Conservation (phyloP, 768 basidiomycete species). For the Leccinellum albellum region DNA sequence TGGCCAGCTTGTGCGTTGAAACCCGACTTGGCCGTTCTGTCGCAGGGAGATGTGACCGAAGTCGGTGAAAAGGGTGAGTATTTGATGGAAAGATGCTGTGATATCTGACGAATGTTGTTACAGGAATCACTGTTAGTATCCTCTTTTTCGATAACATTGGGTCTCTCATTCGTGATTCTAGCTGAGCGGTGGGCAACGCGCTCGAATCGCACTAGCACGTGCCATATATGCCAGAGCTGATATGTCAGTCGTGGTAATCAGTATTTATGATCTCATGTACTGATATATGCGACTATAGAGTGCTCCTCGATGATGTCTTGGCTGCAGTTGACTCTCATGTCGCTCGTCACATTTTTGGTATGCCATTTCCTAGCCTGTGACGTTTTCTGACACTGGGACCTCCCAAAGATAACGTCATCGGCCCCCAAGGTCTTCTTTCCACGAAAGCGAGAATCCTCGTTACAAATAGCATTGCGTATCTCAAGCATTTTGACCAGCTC, state of each 20-base stretch:
- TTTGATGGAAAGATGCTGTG: not conserved
- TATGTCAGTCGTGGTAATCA: slow-evolving; percentile 46
- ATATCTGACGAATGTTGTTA: not conserved
- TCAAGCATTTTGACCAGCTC: slow-evolving; percentile 72
- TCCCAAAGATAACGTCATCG: slow-evolving; percentile 72
- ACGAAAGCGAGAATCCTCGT: slow-evolving; percentile 82
- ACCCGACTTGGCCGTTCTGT: slow-evolving; percentile 74
- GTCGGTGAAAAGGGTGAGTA: slow-evolving; percentile 77
- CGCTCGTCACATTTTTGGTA: slow-evolving; percentile 81
- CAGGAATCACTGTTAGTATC: slow-evolving; percentile 54
- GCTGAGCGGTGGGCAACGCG: slow-evolving; percentile 82
- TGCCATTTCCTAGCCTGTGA: not conserved
- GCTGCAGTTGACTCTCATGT: slow-evolving; percentile 87
- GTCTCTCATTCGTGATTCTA: slow-evolving; percentile 26
- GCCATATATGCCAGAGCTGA: slow-evolving; percentile 92
- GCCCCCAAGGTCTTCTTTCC: slow-evolving; percentile 76
- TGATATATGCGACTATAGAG: slow-evolving; percentile 33
- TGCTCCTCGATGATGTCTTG: slow-evolving; percentile 87
- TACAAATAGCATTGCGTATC: slow-evolving; percentile 84
- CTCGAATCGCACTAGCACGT: slow-evolving; percentile 78
- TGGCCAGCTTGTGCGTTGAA: slow-evolving; percentile 74
- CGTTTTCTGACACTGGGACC: slow-evolving; percentile 2
- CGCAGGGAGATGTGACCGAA: slow-evolving; percentile 79
- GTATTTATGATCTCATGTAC: not conserved
- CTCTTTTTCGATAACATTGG: slow-evolving; percentile 3